phyloP scores from a whole-genome alignment of 2,329 filamentous ascomycete genomes.

The Fusarium caatingaense region DNA sequence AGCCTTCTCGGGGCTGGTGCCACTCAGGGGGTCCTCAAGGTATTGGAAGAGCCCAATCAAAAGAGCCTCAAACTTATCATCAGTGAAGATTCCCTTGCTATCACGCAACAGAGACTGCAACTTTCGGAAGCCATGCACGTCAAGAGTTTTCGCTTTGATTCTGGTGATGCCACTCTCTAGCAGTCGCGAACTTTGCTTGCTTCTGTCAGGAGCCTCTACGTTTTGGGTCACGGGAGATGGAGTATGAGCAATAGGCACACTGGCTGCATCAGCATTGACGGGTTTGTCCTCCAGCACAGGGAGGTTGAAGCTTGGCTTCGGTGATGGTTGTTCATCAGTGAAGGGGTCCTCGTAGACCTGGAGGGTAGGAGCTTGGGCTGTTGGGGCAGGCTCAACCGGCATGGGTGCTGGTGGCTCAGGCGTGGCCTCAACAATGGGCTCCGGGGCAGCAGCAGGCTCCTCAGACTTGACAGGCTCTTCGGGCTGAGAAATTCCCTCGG shows the following conservation, averaged over 20 bases:
- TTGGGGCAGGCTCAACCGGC: conserved; percentile 21
- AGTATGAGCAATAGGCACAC: conserved; percentile 45
- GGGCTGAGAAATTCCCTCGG: not conserved
- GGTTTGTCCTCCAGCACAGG: conserved; percentile 70
- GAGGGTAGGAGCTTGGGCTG: conserved; percentile 45
- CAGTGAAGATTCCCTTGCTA: conserved; percentile 70
- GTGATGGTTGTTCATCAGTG: conserved; percentile 59
- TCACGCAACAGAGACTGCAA: conserved; percentile 80
- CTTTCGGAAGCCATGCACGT: conserved; percentile 83
- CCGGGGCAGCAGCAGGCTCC: not conserved
- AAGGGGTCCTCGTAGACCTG: conserved; percentile 74
- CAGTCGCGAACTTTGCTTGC: conserved; percentile 69
- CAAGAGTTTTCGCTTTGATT: conserved; percentile 76
- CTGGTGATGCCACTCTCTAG: conserved; percentile 80
- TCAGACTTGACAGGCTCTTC: not conserved
- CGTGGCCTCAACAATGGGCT: conserved; percentile 22
- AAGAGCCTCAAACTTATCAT: conserved; percentile 76
- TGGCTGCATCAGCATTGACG: conserved; percentile 66
- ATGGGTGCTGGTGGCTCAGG: conserved; percentile 9
- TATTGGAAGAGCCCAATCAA: conserved; percentile 77
- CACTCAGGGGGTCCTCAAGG: conserved; percentile 70
- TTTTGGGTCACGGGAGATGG: conserved; percentile 38
- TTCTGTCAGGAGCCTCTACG: conserved; percentile 58
- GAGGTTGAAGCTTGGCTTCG: conserved; percentile 58
- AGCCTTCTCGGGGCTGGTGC: conserved; percentile 70